These are phyloP conservation scores for Dendrobium catenatum DNA, from an alignment of 106 monocot species.

Conservation along the genomic window DNA sequence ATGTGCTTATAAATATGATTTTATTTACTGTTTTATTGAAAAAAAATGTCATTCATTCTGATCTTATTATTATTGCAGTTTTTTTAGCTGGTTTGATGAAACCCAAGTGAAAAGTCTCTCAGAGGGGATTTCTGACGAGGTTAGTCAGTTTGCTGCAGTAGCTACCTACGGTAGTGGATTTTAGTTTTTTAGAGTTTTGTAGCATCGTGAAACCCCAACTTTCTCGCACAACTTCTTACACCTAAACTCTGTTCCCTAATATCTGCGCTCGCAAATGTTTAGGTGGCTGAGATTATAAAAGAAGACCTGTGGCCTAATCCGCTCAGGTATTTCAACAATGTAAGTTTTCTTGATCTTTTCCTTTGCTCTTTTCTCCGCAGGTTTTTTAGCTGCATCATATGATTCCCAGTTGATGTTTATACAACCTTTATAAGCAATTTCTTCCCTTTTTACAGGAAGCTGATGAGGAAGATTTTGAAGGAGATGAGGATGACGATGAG, in stretches of 20 bases:
- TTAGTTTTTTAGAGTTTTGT: not conserved
- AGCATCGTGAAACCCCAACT: not conserved
- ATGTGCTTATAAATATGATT: not conserved
- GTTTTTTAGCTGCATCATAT: too few relatives aligned
- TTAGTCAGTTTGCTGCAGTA: conserved; percentile 1
- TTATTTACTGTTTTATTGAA: not conserved
- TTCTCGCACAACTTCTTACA: too few relatives aligned
- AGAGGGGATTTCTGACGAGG: too few relatives aligned
- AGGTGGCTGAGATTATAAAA: conserved; percentile 81
- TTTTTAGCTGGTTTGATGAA: too few relatives aligned
- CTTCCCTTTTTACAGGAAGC: not conserved
- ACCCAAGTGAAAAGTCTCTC: too few relatives aligned
- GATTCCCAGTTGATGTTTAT: too few relatives aligned
- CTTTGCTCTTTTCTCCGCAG: not conserved
- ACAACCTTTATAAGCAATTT: not conserved
- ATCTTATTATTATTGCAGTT: not conserved
- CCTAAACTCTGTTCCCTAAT: too few relatives aligned
- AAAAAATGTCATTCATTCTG: not conserved
- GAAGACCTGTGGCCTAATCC: conserved; percentile 87
- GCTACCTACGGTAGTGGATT: not conserved
- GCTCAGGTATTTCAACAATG: conserved; percentile 80
- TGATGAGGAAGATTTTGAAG: not conserved
- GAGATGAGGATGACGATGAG: conserved; percentile 10
- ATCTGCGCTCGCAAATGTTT: too few relatives aligned
- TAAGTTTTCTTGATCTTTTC: conserved; percentile 10